phyloP scores from a whole-genome alignment of 2,329 filamentous ascomycete species.

The Amesomyces nigricolor region DNA sequence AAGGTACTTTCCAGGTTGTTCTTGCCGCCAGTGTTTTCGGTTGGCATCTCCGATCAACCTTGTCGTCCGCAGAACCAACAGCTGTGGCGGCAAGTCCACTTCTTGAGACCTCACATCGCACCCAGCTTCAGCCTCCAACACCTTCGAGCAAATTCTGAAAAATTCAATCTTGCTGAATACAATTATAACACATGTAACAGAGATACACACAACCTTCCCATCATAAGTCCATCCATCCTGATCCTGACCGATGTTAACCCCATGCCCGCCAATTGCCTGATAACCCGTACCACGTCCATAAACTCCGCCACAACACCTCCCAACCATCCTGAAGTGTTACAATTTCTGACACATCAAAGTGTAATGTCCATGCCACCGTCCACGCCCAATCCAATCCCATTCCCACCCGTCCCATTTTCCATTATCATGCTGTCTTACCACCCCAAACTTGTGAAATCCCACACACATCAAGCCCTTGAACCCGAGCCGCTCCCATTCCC shows the following conservation, averaged over 20 bases:
- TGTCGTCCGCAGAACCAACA: no score
- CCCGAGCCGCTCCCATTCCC: conserved; percentile 1
- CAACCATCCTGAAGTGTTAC: background rate
- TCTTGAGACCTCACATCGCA: no score
- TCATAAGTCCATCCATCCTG: background rate
- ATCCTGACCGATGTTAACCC: background rate
- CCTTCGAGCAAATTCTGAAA: no score
- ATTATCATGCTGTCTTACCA: background rate
- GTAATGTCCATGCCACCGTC: background rate
- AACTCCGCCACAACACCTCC: conserved; percentile 7
- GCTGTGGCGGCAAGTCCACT: no score
- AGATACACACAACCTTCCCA: background rate
- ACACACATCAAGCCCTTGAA: background rate
- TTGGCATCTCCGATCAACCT: no score
- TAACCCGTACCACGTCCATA: background rate
- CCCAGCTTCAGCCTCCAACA: no score
- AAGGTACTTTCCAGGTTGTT: no score
- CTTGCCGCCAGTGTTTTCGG: no score
- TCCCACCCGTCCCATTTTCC: background rate
- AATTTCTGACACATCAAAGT: background rate
- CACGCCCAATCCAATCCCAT: background rate
- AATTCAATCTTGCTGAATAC: no score
- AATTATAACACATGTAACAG: no score
- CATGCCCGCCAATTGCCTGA: background rate
- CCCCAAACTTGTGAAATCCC: background rate